Conservation (phyloP, 164 flowering plant genomes). For the Sedum album region DNA sequence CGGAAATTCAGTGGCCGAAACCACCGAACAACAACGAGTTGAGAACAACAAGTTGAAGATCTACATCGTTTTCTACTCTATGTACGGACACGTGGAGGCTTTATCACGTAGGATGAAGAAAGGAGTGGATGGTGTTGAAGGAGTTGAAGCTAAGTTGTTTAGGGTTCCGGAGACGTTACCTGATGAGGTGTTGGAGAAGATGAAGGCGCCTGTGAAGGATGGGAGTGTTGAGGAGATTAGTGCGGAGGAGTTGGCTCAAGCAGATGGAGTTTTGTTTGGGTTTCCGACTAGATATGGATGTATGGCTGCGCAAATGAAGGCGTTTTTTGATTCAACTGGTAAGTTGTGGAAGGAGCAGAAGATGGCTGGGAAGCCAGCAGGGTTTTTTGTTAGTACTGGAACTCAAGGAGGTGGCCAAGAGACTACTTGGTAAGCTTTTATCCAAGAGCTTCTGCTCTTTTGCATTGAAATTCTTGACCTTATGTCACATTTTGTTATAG, state of each 20-base stretch:
- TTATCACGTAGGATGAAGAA: conserved; percentile 40
- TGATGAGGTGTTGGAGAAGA: conserved; percentile 27
- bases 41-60: conserved; percentile 20
- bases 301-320: conserved; percentile 55
- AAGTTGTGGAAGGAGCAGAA: conserved; percentile 41
- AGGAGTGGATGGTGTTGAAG: conserved; percentile 36
- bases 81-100: conserved; percentile 46
- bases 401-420: conserved; percentile 54
- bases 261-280: conserved; percentile 41
- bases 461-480: too few relatives aligned
- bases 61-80: conserved; percentile 42
- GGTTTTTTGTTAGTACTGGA: conserved; percentile 45
- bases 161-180: conserved; percentile 36
- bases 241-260: conserved; percentile 29
- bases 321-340: conserved; percentile 44
- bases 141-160: conserved; percentile 29
- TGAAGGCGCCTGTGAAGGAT: conserved; percentile 38
- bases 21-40: background rate
- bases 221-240: conserved; percentile 25
- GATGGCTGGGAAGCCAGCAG: conserved; percentile 48
- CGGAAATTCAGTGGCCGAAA: too few relatives aligned
- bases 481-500: too few relatives aligned
- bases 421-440: conserved; percentile 38
- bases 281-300: conserved; percentile 46
- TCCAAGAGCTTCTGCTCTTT: too few relatives aligned